Conservation (phyloP, 2,329 filamentous ascomycete species). For the Colletotrichum sp. region DNA sequence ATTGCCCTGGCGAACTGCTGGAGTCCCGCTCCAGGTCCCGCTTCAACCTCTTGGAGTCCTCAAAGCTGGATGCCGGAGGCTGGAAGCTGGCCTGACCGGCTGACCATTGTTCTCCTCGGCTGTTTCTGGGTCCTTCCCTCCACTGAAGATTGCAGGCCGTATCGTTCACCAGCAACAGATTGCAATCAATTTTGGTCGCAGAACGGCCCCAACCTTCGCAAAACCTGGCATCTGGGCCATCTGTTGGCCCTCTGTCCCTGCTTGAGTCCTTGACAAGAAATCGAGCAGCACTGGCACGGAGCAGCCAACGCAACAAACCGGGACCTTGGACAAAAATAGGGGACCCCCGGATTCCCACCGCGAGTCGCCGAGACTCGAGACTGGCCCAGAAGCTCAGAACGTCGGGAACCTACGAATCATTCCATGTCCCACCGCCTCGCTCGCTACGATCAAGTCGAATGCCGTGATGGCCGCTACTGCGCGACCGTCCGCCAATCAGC, state of each 20-base stretch:
- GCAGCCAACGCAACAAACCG: not conserved
- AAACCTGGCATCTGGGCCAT: not conserved
- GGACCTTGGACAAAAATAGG: not conserved
- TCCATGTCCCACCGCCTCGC: not conserved
- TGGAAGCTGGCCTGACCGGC: not conserved
- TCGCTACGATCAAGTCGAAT: not conserved
- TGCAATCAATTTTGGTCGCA: not conserved
- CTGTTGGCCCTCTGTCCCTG: not conserved
- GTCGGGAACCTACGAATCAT: not conserved
- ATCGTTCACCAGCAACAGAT: not conserved
- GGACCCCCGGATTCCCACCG: conserved; percentile 9
- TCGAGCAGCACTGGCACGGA: not conserved
- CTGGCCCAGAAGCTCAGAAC: not conserved
- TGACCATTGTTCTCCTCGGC: not conserved
- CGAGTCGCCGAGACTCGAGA: not conserved
- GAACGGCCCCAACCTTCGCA: not conserved
- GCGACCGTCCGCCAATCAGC: not conserved
- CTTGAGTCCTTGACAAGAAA: not conserved
- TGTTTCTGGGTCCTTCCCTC: conserved; percentile 16
- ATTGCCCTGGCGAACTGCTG: conserved; percentile 4
- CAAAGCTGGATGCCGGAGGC: not conserved
- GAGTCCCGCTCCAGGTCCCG: not conserved
- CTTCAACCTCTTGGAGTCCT: not conserved
- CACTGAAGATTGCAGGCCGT: not conserved
- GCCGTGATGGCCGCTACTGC: not conserved